Conservation (phyloP, 202 grass and related monocot genomes). For the Carex sylvatica region DNA sequence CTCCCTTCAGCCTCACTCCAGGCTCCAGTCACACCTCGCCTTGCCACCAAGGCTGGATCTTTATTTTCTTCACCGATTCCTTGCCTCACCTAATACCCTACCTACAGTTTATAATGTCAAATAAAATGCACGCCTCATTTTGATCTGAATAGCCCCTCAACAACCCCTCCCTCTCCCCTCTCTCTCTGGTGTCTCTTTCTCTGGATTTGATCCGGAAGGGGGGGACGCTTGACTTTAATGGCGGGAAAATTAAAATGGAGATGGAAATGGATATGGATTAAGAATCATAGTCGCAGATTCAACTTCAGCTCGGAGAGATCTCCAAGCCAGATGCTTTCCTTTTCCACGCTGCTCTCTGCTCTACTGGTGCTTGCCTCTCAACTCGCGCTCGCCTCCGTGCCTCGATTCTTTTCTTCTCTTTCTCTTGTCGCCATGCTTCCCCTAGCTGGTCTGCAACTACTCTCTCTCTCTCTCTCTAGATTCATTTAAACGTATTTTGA, state of each 20-base stretch:
- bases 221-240: slow-evolving; percentile 13
- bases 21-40: background rate
- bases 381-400: slow-evolving; percentile 69
- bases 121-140: background rate
- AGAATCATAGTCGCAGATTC: slow-evolving; percentile 6
- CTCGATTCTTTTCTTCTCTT: slow-evolving; percentile 58
- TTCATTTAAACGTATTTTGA: background rate
- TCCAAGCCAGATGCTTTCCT: slow-evolving; percentile 55
- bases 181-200: slow-evolving; percentile 16
- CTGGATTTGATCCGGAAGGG: background rate
- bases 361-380: slow-evolving; percentile 63
- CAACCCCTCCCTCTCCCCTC: background rate
- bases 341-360: slow-evolving; percentile 57
- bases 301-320: slow-evolving; percentile 28
- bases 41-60: background rate
- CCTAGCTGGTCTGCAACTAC: slow-evolving; percentile 47
- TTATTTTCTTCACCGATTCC: slow-evolving; percentile 40
- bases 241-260: slow-evolving; percentile 1
- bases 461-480: background rate
- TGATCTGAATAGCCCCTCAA: background rate
- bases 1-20: background rate
- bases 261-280: slow-evolving; percentile 16
- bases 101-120: slow-evolving; percentile 28
- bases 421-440: slow-evolving; percentile 88
- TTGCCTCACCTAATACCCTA: slow-evolving; percentile 28